Base-by-base conservation (phyloP, 2,329 filamentous ascomycete genomes). In the Aspergillus sojae region DNA sequence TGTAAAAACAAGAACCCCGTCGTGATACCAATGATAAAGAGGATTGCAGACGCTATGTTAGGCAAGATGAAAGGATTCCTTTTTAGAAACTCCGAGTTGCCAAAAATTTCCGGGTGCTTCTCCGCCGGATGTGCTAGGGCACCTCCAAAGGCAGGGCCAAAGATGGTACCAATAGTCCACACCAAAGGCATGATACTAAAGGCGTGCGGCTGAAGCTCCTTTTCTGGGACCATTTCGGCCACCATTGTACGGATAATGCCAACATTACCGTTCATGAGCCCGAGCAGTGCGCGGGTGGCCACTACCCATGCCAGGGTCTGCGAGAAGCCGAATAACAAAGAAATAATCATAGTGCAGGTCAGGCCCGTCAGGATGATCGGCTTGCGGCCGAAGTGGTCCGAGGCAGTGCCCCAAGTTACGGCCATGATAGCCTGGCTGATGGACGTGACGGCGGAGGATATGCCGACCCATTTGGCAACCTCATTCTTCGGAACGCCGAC, bases 141-240 rank as follows among this genome's bases (percentile, higher is more conserved):
- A 5, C 94, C 94, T 32, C 94, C 94, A 72, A 98, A 91, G 4
- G 88, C 89, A 1, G 94, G 94, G 0, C 94, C 94, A 69, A 97
- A 91, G 43, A 97, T 92, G 41, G 89, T 91, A 0, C 94, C 94
- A 58, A 97, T 82, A 12, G 89, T 93, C 91, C 93, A 98, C 1
- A 91, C 91, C 19, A 98, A 80, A 4, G 94, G 94, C 94, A 98
- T 97, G 53, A 98, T 84, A 67, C 90, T 93, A 77, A 98, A 98
- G 0, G 95, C 95, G 58, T 88, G 84, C 0, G 94, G 94, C 73
- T 97, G 94, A 7, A 97, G 83, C 73, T 93, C 91, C 75, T 86
- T 93, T 76, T 95, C 89, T 0, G 93, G 91, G 1, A 97, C 93
- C 85, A 97, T 89, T 77, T 97, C 94, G 0, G 94, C 94, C 2